phyloP scores from a whole-genome alignment of 371 early-diverging fungal species.

The Phascolomyces articulosus region DNA sequence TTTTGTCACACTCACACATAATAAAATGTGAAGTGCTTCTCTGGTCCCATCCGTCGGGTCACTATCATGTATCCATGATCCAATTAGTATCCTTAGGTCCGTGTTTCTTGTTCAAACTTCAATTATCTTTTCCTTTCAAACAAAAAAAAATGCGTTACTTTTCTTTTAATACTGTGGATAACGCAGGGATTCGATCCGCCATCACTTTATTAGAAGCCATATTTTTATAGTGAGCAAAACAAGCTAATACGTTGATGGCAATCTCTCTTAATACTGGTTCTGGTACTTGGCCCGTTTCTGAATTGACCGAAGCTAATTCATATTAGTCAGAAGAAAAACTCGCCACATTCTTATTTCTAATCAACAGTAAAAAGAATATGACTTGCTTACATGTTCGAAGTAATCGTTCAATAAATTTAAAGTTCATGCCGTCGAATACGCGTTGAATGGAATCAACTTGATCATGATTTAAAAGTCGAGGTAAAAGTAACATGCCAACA shows the following conservation, averaged over 20 bases:
- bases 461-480: conserved; percentile 47
- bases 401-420: conserved; percentile 51
- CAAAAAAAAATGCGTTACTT: no score
- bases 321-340: not conserved
- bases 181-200: conserved; percentile 43
- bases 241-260: conserved; percentile 48
- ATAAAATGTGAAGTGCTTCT: conserved; percentile 39
- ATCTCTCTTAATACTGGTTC: conserved; percentile 45
- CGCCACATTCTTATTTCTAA: not conserved
- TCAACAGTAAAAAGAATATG: not conserved
- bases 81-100: not conserved
- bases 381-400: conserved; percentile 41
- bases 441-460: conserved; percentile 31
- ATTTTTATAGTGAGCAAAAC: conserved; percentile 40
- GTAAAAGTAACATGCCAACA: conserved; percentile 56
- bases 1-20: conserved; percentile 35
- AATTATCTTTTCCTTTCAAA: no score
- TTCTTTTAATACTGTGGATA: conserved; percentile 37
- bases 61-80: conserved; percentile 3
- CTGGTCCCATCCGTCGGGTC: conserved; percentile 32
- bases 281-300: conserved; percentile 35
- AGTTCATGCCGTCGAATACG: conserved; percentile 55
- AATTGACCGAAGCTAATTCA: not conserved
- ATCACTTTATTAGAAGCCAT: conserved; percentile 34
- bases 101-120: no score